These are phyloP conservation scores for Dendrocalamus sinicus DNA, from an alignment of 176 grass and related monocot genomes.

Conservation along the genomic window DNA sequence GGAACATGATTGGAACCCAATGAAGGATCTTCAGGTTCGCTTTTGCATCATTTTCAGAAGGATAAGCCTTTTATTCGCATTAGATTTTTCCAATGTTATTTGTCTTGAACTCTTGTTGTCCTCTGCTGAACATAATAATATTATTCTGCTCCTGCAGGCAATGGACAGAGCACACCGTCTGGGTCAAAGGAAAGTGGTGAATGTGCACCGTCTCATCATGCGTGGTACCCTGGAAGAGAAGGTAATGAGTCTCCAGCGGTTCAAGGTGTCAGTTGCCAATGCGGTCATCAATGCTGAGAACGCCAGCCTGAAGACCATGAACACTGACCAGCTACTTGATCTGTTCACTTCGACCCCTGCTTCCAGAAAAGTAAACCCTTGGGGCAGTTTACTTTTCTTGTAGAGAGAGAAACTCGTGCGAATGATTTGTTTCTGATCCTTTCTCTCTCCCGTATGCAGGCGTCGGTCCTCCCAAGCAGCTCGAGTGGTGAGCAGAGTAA, in stretches of 20 bases:
- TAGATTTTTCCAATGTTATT: background rate
- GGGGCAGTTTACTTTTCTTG: background rate
- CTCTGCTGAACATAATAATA: background rate
- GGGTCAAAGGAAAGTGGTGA: slow-evolving; percentile 93
- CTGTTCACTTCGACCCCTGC: slow-evolving; percentile 85
- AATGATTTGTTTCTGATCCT: slow-evolving; percentile 28
- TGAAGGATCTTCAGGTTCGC: slow-evolving; percentile 96
- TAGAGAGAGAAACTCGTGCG: background rate
- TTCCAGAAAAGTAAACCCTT: slow-evolving; percentile 71
- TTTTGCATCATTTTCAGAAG: background rate
- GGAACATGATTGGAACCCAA: slow-evolving; percentile 99
- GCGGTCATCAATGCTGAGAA: slow-evolving; percentile 94
- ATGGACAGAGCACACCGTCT: slow-evolving; percentile 98
- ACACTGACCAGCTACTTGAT: slow-evolving; percentile 94
- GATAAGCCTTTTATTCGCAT: background rate
- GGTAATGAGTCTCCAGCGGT: slow-evolving; percentile 96
- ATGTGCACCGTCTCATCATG: slow-evolving; percentile 97
- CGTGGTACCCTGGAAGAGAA: slow-evolving; percentile 96
- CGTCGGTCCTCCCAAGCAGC: slow-evolving; percentile 55
- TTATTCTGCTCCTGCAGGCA: slow-evolving; percentile 56
- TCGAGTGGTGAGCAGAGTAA: slow-evolving; percentile 46
- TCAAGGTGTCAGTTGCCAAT: slow-evolving; percentile 96
- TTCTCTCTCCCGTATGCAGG: slow-evolving; percentile 45
- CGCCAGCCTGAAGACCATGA: slow-evolving; percentile 91
- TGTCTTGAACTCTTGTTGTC: background rate